A percentile compares a stretch with the other conserved stretches of the same genome.
phyloP scores from a whole-genome alignment of 441 rosid species.

The Metrosideros polymorpha region DNA sequence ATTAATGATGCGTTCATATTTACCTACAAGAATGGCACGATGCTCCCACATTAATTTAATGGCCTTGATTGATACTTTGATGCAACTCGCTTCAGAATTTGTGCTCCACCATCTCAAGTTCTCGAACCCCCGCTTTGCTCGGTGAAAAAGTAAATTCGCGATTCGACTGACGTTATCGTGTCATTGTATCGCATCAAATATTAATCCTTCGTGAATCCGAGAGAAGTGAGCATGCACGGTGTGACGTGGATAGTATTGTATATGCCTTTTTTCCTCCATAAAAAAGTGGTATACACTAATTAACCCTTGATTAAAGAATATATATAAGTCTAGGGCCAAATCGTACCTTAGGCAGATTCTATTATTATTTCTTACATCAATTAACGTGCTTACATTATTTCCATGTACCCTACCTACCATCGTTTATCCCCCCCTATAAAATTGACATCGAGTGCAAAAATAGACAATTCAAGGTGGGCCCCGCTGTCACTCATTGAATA shows the following conservation, averaged over 20 bases:
- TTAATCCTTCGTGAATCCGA: not conserved
- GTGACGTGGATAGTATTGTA: not conserved
- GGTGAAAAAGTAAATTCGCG: not conserved
- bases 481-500: not conserved
- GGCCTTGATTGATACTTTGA: not conserved
- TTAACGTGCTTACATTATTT: not conserved
- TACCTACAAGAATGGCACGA: not conserved
- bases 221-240: too few species aligned
- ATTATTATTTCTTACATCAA: not conserved
- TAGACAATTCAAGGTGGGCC: not conserved
- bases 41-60: not conserved
- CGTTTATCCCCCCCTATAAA: not conserved
- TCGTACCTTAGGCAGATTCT: not conserved
- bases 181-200: rapidly evolving
- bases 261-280: not conserved
- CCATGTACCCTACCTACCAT: not conserved
- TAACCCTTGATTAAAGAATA: not conserved
- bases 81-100: not conserved
- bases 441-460: not conserved
- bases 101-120: not conserved
- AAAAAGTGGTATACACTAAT: not conserved
- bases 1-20: not conserved
- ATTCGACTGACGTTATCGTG: too few species aligned
- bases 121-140: rapidly evolving
- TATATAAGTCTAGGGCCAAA: not conserved